These are phyloP conservation scores for Cyclanthera cordifolia DNA, from an alignment of 306 rosid species.

Conservation along the genomic window DNA sequence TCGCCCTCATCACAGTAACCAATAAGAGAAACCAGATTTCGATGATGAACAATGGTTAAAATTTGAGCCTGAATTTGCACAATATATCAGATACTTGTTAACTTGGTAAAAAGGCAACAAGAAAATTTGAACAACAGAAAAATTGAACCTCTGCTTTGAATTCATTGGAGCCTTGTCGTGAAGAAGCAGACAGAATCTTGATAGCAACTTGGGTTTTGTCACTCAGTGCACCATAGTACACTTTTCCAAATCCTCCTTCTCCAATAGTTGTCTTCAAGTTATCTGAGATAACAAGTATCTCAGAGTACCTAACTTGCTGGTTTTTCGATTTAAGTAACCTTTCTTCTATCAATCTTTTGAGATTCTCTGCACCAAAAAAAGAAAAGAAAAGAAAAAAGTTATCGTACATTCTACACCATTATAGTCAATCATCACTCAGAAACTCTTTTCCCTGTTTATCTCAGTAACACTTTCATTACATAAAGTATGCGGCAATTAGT, in stretches of 20 bases:
- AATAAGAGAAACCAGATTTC: conserved; percentile 22
- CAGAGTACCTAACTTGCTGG: conserved; percentile 14
- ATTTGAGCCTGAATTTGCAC: conserved; percentile 16
- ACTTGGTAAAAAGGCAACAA: too few relatives aligned
- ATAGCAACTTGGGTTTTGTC: conserved; percentile 24
- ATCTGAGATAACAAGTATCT: conserved; percentile 24
- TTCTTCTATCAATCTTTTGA: conserved; percentile 1
- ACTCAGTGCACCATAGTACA: conserved; percentile 21
- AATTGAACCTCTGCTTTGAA: conserved; percentile 25
- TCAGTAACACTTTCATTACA: background rate
- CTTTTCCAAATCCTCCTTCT: conserved; percentile 41
- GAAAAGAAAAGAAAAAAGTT: background rate
- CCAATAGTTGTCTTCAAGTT: conserved; percentile 26
- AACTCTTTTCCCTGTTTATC: background rate
- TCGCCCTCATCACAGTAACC: conserved; percentile 20
- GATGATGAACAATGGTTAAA: conserved; percentile 17
- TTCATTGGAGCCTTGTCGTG: conserved; percentile 29
- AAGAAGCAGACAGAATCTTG: conserved; percentile 27
- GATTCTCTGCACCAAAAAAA: background rate
- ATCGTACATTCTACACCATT: background rate
- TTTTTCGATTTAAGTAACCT: conserved; percentile 15
- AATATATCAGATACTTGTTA: background rate
- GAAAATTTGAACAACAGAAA: background rate
- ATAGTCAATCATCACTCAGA: background rate
- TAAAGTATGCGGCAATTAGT: background rate